Conservation (phyloP, 2,329 filamentous ascomycete genomes). For the Capronia americana region DNA sequence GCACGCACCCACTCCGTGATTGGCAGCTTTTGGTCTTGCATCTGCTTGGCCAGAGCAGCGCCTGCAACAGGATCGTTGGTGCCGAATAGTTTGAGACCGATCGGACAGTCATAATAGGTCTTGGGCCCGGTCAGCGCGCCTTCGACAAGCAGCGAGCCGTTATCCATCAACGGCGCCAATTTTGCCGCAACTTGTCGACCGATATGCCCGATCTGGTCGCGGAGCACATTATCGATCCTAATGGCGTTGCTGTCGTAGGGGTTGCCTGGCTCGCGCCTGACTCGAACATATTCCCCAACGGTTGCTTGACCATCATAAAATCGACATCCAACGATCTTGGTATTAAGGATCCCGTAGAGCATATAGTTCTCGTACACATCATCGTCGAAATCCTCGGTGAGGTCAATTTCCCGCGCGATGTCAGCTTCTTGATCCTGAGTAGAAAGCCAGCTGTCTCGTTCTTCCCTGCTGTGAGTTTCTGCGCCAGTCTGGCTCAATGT, state of each 20-base stretch:
- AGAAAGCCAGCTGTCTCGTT: constrained; percentile 33
- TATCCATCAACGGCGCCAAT: constrained; percentile 66
- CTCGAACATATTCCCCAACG: constrained; percentile 66
- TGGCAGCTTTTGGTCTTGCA: constrained; percentile 71
- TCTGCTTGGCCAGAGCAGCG: constrained; percentile 62
- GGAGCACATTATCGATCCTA: constrained; percentile 76
- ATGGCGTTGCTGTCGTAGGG: constrained; percentile 78
- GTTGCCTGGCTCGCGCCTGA: constrained; percentile 71
- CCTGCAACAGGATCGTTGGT: constrained; percentile 62
- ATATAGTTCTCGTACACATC: constrained; percentile 45
- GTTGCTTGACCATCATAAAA: constrained; percentile 70
- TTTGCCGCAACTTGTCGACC: constrained; percentile 71
- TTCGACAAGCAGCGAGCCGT: constrained; percentile 68
- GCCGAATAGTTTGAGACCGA: constrained; percentile 73
- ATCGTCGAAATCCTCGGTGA: constrained; percentile 46
- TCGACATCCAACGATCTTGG: constrained; percentile 66
- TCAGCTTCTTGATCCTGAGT: constrained; percentile 42
- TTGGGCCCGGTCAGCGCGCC: constrained; percentile 72
- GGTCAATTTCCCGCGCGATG: constrained; percentile 40
- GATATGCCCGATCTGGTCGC: constrained; percentile 78
- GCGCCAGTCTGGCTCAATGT: constrained; percentile 5
- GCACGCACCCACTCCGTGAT: constrained; percentile 57
- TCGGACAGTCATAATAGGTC: constrained; percentile 72
- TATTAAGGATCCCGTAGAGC: constrained; percentile 53
- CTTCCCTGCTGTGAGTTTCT: constrained; percentile 16